Conservation (phyloP, 257 asterid species). For the Ilex asprella region DNA sequence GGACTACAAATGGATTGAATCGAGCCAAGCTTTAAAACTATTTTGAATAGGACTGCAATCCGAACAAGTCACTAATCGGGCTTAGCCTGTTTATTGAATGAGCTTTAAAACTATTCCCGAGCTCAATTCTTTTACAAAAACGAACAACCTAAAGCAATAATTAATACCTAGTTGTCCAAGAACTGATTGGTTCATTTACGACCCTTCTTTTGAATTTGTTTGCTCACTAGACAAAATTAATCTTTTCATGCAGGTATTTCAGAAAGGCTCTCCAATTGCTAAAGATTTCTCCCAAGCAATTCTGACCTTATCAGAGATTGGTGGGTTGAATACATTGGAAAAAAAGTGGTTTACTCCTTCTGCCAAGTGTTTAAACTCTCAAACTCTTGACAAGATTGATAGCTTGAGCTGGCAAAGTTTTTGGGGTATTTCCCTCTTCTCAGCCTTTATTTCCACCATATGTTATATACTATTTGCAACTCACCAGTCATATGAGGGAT, state of each 20-base stretch:
- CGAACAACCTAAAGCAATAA: too few relatives aligned
- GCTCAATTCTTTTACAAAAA: too few relatives aligned
- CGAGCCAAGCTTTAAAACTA: too few relatives aligned
- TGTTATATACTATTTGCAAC: conserved; percentile 15
- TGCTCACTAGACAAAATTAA: too few relatives aligned
- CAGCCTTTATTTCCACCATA: conserved; percentile 19
- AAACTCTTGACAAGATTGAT: neutral
- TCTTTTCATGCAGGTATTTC: conserved; percentile 20
- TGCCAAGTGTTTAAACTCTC: conserved; percentile 10
- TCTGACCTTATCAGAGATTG: conserved; percentile 21
- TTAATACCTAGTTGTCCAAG: too few relatives aligned
- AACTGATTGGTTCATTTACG: neutral
- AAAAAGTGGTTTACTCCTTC: conserved; percentile 16
- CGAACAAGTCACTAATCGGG: too few relatives aligned
- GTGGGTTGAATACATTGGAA: conserved; percentile 15
- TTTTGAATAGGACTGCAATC: too few relatives aligned
- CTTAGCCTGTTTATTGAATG: too few relatives aligned
- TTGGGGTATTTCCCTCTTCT: conserved; percentile 32
- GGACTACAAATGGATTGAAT: neutral
- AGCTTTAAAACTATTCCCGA: too few relatives aligned
- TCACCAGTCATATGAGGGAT: conserved; percentile 1
- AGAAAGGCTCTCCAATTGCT: conserved; percentile 31
- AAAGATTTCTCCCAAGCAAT: conserved; percentile 31
- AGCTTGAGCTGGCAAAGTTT: conserved; percentile 26
- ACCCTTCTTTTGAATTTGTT: too few relatives aligned